Base-by-base conservation (phyloP, 345 rosid genomes). In the Arabidopsis arenosa region DNA sequence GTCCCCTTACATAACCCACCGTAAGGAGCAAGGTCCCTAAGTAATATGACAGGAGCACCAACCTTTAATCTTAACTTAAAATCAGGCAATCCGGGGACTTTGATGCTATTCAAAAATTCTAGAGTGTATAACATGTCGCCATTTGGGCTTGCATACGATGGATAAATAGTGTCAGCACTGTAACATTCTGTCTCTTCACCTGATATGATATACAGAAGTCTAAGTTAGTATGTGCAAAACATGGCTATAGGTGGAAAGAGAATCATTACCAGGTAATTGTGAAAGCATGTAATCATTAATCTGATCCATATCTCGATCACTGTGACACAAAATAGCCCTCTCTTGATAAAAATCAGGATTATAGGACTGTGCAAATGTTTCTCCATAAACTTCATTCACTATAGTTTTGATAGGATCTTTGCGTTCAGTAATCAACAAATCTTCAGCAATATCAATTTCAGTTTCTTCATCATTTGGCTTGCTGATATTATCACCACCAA, bases 281-380 rank as follows among this genome's bases (percentile, higher is more conserved):
- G 75, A 71, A 71, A 60, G 37, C 58, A 71, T 60, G 23, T 36
- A 71, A n/a, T 48, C 8, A 71, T 71, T 71, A 14, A 71, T 36
- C 48, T 23, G 11, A 6, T 71, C 57, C 8, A 58, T 48, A 35
- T 35, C 58, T 0, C 13, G 3, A 58, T 35, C 3, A 5, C 37
- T 21, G 23, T 21, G 23, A 60, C 75, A 71, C 49, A 71, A 36
- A 14, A 71, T 60, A 3, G 39, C 48, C 8, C 0, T 71, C 3
- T 26, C 66, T 13, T 68, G 61, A 14, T n/a, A 35, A 9, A 44
- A 44, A 5, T 23, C 36, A 21, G 36, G 63, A 45, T 47, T 12
- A 44, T 9, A 13, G n/a, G 59, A 59, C n/a, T 48, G 5, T 59
- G 49, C 8, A 60, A 47, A 60, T 36, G 48, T 1, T 35, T 59